Evolutionary conservation across 2,329 filamentous ascomycete genomes (phyloP), one percentile per base, ranked within the genome.

Genomic region (Curvularia sp.): DNA sequence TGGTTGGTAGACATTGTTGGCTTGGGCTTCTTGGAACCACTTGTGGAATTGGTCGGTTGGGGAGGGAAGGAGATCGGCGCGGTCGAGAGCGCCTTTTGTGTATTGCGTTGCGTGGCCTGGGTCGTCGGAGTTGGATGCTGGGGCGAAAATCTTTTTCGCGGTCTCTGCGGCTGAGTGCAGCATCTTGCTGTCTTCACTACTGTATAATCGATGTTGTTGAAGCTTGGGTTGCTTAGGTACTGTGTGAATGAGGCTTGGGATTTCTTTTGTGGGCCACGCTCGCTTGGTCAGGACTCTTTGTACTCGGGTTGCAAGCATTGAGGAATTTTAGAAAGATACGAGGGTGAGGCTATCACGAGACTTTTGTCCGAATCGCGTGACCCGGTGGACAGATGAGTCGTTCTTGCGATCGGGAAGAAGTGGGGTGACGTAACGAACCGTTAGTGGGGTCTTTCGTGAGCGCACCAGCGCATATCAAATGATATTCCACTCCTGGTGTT

Each of bases 1-100:
- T 1, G 94, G 93, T 67, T 96, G 90, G 46, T 87, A 81, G 47
- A 93, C 85, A 26, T 81, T 74, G 9, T 80, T 72, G 5, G 82
- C 72, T 62, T 89, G 86, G 0, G 93, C 91, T 60, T 88, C 84
- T 12, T 85, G 83, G 84, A 96, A 99, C 95, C 95, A 99, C 61
- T 80, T 77, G 81, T 96, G 86, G 82, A 98, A 99, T 81, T 98
- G 95, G 31, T 83, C 82, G 57, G 94, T 86, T 0, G 95, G 95
- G 54, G 84, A 84, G 8, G 80, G 55, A 1, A 83, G 71, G 68
- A 96, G 86, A 72, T 92, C 85, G 0, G 77, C 69, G 47, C 81
- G 83, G 35, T 84, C 81, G 30, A 96, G 86, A 1, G 83, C 82
- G 67, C 85, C 86, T 76, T 84, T 83, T 49, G 85, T 87, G 82